Percentiles rank a stretch among this genome's conserved stretches.
phyloP scores from a whole-genome alignment of 108 stramenopile species.

The Fragilaria radians region DNA sequence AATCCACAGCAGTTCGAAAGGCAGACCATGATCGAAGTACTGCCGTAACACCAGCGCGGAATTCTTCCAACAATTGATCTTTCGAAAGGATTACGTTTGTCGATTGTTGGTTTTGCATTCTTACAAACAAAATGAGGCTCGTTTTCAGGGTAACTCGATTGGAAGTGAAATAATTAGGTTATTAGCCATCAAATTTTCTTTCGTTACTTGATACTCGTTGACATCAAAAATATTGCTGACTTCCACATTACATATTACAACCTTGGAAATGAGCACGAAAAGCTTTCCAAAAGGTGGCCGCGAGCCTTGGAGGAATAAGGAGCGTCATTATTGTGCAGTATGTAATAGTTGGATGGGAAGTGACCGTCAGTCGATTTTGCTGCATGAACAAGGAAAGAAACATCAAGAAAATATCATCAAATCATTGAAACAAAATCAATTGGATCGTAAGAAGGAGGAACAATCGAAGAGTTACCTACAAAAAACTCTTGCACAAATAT shows the following conservation, averaged over 20 bases:
- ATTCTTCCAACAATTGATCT: conserved; percentile 32
- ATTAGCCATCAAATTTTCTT: too few species aligned
- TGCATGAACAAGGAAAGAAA: conserved; percentile 86
- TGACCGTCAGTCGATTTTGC: conserved; percentile 69
- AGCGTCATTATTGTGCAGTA: conserved; percentile 75
- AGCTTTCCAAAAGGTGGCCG: not conserved
- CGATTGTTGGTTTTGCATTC: not conserved
- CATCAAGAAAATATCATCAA: conserved; percentile 65
- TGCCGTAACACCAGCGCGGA: conserved; percentile 83
- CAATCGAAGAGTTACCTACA: conserved; percentile 43
- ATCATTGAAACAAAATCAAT: conserved; percentile 37
- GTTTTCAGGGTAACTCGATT: conserved; percentile 1
- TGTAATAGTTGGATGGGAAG: conserved; percentile 85
- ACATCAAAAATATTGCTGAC: too few species aligned
- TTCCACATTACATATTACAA: too few species aligned
- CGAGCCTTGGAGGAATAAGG: conserved; percentile 53
- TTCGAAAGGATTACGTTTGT: conserved; percentile 10
- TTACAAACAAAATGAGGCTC: not conserved
- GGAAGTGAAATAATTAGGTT: too few species aligned
- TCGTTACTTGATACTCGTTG: too few species aligned
- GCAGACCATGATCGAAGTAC: conserved; percentile 80
- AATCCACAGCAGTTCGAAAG: conserved; percentile 62
- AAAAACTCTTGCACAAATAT: conserved; percentile 37
- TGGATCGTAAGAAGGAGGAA: conserved; percentile 49
- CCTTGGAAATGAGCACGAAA: too few species aligned